Evolutionary conservation across 1,284 basidiomycete genomes (phyloP), one percentile per base, ranked within the genome.

Genomic region (Sporisorium exsertum): DNA sequence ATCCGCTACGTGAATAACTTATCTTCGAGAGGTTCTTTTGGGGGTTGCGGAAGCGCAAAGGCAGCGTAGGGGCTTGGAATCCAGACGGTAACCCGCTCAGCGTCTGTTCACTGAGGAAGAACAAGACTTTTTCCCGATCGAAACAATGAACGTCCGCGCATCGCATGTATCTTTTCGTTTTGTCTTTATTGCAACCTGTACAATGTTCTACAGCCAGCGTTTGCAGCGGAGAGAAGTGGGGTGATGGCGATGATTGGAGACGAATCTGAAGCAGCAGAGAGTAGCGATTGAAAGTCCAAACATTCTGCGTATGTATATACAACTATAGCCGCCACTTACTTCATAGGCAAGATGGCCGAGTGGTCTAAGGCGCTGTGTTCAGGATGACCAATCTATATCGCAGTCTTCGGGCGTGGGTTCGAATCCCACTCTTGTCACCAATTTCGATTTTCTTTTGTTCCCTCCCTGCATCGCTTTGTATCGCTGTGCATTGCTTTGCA

Each of bases 361-460:
- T 82, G 81, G 81, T 82, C 56, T 83, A 81, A 82, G 80, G 81
- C 81, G 81, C 76, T 65, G 63, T 65, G 64, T 72, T 77, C 73
- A 72, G 69, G 69, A 50, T 53, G 20, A n/a, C 51, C 18, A 5
- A 60, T 32, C 40, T 22, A 26, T 47, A 61, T 62, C 69, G 69
- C 63, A 62, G 69, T 81, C 79, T 81, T 79, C 78, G 77, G 79
- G 81, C 81, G 81, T 83, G 81, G 78, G 81, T 83, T 83, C 81
- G 81, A 81, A 81, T 82, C 80, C 79, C 80, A 83, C 77, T 83
- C 77, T 83, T 79, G 80, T 82, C 81, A 80, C 80, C 80, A 65
- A 54, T 64, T 47, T 60, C 63, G n/a, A n/a, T 68, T 55, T 58
- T 66, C 50, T 53, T 42, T 61, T 24, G 4, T 22, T 40, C 35